Evolutionary conservation across 768 basidiomycete species (phyloP).

Genomic region (Russula olivacea): DNA sequence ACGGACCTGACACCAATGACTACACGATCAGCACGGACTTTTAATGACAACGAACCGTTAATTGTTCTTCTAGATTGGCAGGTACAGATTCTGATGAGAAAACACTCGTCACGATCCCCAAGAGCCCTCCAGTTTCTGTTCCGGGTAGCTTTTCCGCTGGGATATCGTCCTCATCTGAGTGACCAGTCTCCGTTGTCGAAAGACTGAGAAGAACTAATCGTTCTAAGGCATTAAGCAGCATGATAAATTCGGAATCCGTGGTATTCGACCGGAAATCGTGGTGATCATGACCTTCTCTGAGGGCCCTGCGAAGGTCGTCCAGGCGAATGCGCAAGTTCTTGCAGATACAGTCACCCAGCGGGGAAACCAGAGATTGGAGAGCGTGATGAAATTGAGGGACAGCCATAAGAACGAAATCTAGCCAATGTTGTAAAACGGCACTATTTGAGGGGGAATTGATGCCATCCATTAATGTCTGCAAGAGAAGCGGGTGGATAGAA

Average conservation of each 20-base stretch:
- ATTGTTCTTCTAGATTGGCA: slow-evolving; percentile 45
- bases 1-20: slow-evolving; percentile 42
- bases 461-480: slow-evolving; percentile 77
- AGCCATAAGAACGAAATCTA: slow-evolving; percentile 92
- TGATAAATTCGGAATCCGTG: slow-evolving; percentile 78
- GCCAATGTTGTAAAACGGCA: slow-evolving; percentile 87
- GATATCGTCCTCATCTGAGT: slow-evolving; percentile 51
- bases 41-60: slow-evolving; percentile 42
- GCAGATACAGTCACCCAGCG: slow-evolving; percentile 76
- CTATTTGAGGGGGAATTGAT: slow-evolving; percentile 64
- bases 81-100: slow-evolving; percentile 67
- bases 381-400: slow-evolving; percentile 77
- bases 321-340: slow-evolving; percentile 57
- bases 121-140: slow-evolving; percentile 55
- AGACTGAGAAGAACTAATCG: slow-evolving; percentile 71
- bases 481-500: slow-evolving; percentile 62
- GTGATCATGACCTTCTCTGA: slow-evolving; percentile 29
- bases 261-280: slow-evolving; percentile 45
- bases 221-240: slow-evolving; percentile 81
- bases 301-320: slow-evolving; percentile 39
- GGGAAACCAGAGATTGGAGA: slow-evolving; percentile 57
- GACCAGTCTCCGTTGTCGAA: slow-evolving; percentile 43
- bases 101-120: slow-evolving; percentile 89
- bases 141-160: slow-evolving; percentile 46
- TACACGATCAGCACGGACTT: not conserved